Conservation (phyloP, 257 asterid species). For the Primulina tabacum region DNA sequence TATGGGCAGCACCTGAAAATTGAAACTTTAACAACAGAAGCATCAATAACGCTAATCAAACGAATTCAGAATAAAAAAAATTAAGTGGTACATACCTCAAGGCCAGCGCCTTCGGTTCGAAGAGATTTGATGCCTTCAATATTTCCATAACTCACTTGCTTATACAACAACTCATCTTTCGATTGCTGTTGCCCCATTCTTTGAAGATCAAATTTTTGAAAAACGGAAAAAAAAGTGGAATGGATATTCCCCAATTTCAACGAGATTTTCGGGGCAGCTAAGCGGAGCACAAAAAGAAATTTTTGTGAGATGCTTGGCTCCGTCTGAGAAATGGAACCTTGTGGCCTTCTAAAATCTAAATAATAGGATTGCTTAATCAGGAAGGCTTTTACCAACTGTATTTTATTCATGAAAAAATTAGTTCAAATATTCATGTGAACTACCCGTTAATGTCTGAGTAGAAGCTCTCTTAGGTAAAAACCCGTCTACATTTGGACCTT, state of each 20-base stretch:
- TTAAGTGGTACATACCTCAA: constrained; percentile 39
- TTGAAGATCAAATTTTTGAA: neutral
- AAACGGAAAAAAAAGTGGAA: neutral
- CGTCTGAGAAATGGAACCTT: neutral
- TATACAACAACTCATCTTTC: constrained; percentile 41
- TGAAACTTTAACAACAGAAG: neutral
- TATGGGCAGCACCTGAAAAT: constrained; percentile 6
- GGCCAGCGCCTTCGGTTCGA: constrained; percentile 49
- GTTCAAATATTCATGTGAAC: no score
- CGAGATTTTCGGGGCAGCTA: neutral
- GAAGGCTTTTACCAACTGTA: neutral
- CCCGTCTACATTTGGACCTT: no score
- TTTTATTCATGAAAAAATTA: no score
- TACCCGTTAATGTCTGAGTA: no score
- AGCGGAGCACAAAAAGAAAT: neutral
- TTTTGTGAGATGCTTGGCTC: neutral
- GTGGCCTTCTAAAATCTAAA: neutral
- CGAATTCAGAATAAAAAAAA: neutral
- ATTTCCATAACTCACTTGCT: constrained; percentile 49
- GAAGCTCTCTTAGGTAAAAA: no score
- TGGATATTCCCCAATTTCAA: neutral
- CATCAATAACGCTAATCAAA: neutral
- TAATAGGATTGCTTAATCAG: neutral
- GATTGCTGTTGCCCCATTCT: constrained; percentile 54
- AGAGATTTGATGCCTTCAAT: constrained; percentile 49